Evolutionary conservation across 2,329 filamentous ascomycete species (phyloP).

Genomic region (Pseudogymnoascus sp.): DNA sequence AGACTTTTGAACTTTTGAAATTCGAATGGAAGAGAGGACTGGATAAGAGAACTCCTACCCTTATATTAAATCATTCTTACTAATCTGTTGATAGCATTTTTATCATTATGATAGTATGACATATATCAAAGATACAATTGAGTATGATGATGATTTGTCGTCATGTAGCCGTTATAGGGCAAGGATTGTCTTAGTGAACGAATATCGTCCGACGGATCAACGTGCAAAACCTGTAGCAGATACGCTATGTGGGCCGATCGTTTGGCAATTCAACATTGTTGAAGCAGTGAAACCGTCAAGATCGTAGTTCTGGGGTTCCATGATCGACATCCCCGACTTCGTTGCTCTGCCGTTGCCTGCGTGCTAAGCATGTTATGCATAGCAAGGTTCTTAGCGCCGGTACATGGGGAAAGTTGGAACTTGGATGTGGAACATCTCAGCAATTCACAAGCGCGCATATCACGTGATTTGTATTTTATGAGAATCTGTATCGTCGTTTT

Average conservation of each 20-base stretch:
- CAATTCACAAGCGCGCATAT: neutral
- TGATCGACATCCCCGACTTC: neutral
- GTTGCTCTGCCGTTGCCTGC: neutral
- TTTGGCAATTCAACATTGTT: neutral
- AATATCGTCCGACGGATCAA: neutral
- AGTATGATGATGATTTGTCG: neutral
- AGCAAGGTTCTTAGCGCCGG: neutral
- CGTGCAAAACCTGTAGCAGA: neutral
- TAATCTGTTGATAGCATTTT: neutral
- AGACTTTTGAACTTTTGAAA: neutral
- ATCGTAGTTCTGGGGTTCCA: neutral
- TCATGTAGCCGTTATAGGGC: neutral
- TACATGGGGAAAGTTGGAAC: neutral
- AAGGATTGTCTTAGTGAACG: neutral
- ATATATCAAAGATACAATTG: neutral
- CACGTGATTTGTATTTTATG: neutral
- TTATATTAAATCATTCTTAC: conserved; percentile 7
- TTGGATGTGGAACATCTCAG: neutral
- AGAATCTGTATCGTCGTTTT: neutral
- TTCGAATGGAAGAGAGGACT: neutral
- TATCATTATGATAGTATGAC: conserved; percentile 5
- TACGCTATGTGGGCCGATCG: neutral
- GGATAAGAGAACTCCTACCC: conserved; percentile 1
- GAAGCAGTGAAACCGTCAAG: neutral
- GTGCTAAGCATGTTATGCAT: neutral